Percentiles rank a stretch among this genome's conserved stretches.
These are phyloP conservation scores for Geotrichum aggregatum DNA, from an alignment of 1,139 yeast species.

Conservation along the genomic window DNA sequence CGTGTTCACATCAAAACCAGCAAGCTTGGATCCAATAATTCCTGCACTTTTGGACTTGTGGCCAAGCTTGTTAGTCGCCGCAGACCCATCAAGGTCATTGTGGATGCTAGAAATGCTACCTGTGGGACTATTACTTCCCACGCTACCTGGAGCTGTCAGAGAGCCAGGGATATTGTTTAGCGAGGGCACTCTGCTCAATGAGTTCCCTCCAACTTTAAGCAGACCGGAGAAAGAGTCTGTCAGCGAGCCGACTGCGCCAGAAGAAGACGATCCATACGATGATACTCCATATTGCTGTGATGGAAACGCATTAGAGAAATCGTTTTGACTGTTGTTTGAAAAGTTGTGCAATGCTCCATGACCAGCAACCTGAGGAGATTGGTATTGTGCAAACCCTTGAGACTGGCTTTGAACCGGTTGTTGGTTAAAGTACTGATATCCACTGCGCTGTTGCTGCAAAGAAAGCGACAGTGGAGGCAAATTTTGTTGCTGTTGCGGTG, in stretches of 20 bases:
- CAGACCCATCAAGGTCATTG: constrained; percentile 16
- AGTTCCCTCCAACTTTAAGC: constrained; percentile 28
- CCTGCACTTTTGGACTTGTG: constrained; percentile 17
- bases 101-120: constrained; percentile 23
- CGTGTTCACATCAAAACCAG: constrained; percentile 23
- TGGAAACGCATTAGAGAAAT: constrained; percentile 13
- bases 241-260: constrained; percentile 24
- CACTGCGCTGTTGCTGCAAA: constrained; percentile 32
- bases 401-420: constrained; percentile 15
- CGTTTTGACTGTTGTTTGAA: constrained; percentile 27
- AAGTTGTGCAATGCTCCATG: constrained; percentile 26
- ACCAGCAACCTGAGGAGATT: constrained; percentile 20
- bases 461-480: constrained; percentile 25
- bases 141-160: constrained; percentile 21
- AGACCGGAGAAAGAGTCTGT: constrained; percentile 30
- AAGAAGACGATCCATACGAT: constrained; percentile 16
- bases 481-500: constrained; percentile 25
- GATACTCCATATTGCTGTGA: constrained; percentile 19
- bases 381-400: constrained; percentile 10
- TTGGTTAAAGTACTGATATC: constrained; percentile 27
- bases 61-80: constrained; percentile 7
- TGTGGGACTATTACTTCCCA: constrained; percentile 22
- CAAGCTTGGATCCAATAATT: constrained; percentile 23
- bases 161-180: constrained; percentile 18
- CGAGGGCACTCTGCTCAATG: constrained; percentile 22